Percentiles rank a stretch among this genome's conserved stretches.
These are phyloP conservation scores for Aspergillus sp. DNA, from an alignment of 2,329 filamentous ascomycete genomes.

Conservation along the genomic window DNA sequence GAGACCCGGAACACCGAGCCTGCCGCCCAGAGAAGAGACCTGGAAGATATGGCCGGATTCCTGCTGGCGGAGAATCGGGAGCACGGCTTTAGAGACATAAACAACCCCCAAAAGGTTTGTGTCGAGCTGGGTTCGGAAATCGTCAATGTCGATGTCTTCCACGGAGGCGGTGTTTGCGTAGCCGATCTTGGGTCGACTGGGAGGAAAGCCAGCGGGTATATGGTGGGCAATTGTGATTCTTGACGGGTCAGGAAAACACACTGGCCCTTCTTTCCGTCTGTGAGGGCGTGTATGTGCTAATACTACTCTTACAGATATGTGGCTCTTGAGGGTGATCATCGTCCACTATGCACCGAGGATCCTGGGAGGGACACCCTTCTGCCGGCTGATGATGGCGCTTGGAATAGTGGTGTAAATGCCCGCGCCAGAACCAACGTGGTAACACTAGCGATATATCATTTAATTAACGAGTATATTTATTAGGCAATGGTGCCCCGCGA, in stretches of 20 bases:
- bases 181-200: conserved; percentile 1
- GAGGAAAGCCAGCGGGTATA: conserved; percentile 1
- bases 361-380: neutral
- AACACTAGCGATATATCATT: neutral
- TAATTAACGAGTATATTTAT: neutral
- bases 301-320: neutral
- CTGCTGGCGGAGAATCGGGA: neutral
- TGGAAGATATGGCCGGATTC: conserved; percentile 30
- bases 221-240: conserved; percentile 1
- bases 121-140: neutral
- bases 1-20: conserved; percentile 25
- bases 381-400: neutral
- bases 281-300: neutral
- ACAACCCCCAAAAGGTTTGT: neutral
- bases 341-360: conserved; percentile 1
- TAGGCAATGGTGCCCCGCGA: conserved; percentile 1
- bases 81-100: neutral
- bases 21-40: conserved; percentile 32
- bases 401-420: neutral
- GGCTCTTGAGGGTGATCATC: neutral
- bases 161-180: neutral
- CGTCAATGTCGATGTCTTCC: neutral
- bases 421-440: neutral
- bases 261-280: neutral
- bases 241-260: neutral